Evolutionary conservation across 306 rosid species (phyloP), one percentile per base, ranked within the genome.

Genomic region (Oemleria cerasiformis): DNA sequence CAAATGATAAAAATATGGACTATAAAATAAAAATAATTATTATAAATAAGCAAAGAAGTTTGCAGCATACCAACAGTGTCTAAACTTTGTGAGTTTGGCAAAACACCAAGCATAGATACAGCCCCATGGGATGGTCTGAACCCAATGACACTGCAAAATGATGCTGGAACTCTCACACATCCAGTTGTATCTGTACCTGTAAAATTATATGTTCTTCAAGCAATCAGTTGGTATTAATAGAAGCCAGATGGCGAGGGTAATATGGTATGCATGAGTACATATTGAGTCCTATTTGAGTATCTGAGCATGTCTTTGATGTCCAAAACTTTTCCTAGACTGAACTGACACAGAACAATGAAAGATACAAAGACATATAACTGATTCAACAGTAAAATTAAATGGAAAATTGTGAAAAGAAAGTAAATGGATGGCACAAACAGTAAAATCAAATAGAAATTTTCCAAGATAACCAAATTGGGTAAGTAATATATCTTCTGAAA

Each of bases 131-230:
- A 89, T 14, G 97, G 88, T 45, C 97, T 89, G 73, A 75, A 92
- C 59, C 93, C 93, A 83, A 92, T 66, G 75, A 89, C 69, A 78
- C 96, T 86, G 86, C 96, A 89, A 67, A 92, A 86, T 62, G 96
- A 82, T 60, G 96, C 93, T 48, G 97, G 88, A 69, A 84, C 84
- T 81, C 97, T 89, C 70, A 92, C 86, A 74, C 96, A 80, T 65
- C 97, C 97, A 25, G 84, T 83, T 9, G 97, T 89, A 84, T 92
- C 97, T 73, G 84, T 87, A 68, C 97, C 97, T 92, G 68, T 67
- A 82, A 63, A 74, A 62, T 44, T 38, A 67, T 17, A 68, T 75
- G 16, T 73, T 50, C 50, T 55, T 59, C 21, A 23, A 55, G 59
- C 23, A 74, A 70, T 77, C 34, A 79, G 15, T 30, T 38, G 38